Conservation (phyloP, 306 rosid species). For the Quillaja saponaria region DNA sequence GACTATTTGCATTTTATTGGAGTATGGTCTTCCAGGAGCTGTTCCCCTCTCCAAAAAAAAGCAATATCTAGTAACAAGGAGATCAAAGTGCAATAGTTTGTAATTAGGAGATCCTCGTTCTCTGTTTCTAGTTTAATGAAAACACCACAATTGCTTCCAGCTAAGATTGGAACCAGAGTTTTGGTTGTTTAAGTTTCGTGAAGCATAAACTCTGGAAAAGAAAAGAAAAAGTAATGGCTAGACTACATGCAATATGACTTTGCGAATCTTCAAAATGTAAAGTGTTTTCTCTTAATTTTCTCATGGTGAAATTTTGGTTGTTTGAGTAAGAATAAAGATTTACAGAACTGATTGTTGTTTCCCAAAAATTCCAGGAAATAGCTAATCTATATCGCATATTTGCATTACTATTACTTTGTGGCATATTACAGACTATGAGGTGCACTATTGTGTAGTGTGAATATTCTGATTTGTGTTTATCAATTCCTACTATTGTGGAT, state of each 20-base stretch:
- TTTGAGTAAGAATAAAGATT: slow-evolving; percentile 18
- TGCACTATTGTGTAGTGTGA: slow-evolving; percentile 6
- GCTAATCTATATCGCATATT: slow-evolving; percentile 17
- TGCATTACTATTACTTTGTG: slow-evolving; percentile 12
- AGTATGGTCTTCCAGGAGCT: no score
- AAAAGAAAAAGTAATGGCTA: slow-evolving; percentile 6
- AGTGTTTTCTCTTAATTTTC: not conserved
- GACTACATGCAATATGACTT: not conserved
- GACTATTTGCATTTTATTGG: no score
- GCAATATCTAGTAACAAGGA: no score
- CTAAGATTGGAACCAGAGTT: no score
- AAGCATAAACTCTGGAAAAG: slow-evolving; percentile 10
- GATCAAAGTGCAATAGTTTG: no score
- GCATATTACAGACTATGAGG: slow-evolving; percentile 11
- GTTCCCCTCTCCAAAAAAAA: no score
- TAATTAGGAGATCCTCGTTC: slow-evolving; percentile 5
- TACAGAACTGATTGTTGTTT: slow-evolving; percentile 8
- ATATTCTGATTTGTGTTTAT: slow-evolving; percentile 1
- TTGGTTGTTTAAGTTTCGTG: slow-evolving; percentile 21
- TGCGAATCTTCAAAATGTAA: not conserved
- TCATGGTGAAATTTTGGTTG: slow-evolving; percentile 9
- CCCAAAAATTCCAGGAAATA: slow-evolving; percentile 4
- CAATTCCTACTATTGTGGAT: slow-evolving; percentile 13
- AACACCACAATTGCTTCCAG: not conserved
- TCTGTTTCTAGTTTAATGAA: slow-evolving; percentile 5